Conservation (phyloP, 345 rosid species). For the Gossypium stocksii region DNA sequence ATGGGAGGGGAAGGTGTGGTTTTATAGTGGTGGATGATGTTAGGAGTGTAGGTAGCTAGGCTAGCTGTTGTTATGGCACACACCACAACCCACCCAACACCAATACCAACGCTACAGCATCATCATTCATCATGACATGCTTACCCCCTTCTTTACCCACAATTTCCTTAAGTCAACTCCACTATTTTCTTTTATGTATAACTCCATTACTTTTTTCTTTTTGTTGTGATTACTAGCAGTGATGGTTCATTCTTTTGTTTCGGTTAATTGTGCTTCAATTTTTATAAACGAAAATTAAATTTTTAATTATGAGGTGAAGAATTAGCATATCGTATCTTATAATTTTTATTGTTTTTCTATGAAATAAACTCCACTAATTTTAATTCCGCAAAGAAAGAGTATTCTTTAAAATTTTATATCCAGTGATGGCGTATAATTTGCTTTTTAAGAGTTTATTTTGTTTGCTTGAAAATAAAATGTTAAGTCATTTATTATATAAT, state of each 20-base stretch:
- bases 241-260: too few relatives aligned
- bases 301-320: too few relatives aligned
- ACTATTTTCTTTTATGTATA: background rate
- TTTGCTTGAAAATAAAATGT: too few relatives aligned
- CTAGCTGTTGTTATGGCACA: background rate
- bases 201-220: too few relatives aligned
- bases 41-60: background rate
- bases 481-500: too few relatives aligned
- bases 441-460: too few relatives aligned
- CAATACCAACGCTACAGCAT: conserved; percentile 30
- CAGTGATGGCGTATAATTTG: too few relatives aligned
- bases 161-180: conserved; percentile 40
- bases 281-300: too few relatives aligned
- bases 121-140: conserved; percentile 33
- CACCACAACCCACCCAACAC: conserved; percentile 29
- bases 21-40: conserved; percentile 11
- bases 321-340: too few relatives aligned
- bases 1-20: conserved; percentile 22
- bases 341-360: background rate
- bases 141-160: conserved; percentile 20
- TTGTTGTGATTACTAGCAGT: too few relatives aligned
- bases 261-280: too few relatives aligned
- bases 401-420: background rate
- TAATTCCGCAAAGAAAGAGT: background rate
- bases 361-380: conserved; percentile 36